These are phyloP conservation scores for Sporothrix curviconia DNA, from an alignment of 2,329 filamentous ascomycete genomes.

Conservation along the genomic window DNA sequence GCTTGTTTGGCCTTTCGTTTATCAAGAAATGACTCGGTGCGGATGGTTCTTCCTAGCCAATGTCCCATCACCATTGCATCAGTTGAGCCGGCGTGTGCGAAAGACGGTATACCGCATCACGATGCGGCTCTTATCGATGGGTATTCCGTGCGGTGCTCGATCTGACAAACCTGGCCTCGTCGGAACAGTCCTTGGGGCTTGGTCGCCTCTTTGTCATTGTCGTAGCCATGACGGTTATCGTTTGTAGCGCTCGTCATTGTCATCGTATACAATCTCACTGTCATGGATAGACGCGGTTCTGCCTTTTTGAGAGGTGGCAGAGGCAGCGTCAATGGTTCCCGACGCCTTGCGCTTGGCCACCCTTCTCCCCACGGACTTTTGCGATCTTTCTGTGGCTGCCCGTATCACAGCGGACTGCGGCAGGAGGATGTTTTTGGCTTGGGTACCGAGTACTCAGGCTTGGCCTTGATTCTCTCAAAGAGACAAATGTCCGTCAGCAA, in stretches of 20 bases:
- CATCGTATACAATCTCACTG: no score
- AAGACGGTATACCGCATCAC: constrained; percentile 19
- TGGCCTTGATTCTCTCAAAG: constrained; percentile 5
- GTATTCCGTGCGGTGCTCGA: not conserved
- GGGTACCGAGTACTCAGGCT: not conserved
- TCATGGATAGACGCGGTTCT: no score
- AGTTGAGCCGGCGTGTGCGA: constrained; percentile 3
- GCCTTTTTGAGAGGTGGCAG: not conserved
- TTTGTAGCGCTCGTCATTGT: no score
- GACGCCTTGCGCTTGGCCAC: not conserved
- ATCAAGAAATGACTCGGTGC: constrained; percentile 12
- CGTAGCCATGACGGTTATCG: no score
- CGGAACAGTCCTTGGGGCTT: not conserved
- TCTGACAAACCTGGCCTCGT: no score
- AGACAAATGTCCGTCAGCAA: not conserved
- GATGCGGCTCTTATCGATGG: not conserved
- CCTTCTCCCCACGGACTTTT: not conserved
- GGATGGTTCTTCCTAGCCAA: constrained; percentile 8
- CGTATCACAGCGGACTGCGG: constrained; percentile 7
- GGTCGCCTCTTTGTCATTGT: not conserved
- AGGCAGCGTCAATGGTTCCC: not conserved
- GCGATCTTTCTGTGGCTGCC: not conserved
- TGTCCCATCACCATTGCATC: not conserved
- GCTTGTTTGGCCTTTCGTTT: constrained; percentile 17
- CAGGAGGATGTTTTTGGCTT: not conserved